Evolutionary conservation across 257 asterid genomes (phyloP).

Genomic region (Ilex aquifolium): DNA sequence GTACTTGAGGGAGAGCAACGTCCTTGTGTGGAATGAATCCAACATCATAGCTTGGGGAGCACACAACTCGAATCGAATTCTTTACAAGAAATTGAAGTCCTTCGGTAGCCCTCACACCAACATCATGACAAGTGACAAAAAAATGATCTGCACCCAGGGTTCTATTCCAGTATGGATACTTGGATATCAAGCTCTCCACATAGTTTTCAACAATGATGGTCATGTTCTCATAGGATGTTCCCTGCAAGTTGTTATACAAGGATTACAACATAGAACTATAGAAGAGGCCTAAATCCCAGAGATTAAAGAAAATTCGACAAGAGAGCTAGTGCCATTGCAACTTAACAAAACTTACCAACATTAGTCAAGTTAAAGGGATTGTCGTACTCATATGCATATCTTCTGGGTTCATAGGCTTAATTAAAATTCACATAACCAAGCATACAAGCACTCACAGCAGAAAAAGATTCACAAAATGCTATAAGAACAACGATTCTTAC

Average conservation of each 20-base stretch:
- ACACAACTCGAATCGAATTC: constrained; percentile 93
- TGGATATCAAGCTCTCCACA: constrained; percentile 68
- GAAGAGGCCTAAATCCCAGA: background rate
- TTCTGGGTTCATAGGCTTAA: too few species aligned
- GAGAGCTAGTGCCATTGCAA: background rate
- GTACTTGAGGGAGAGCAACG: constrained; percentile 93
- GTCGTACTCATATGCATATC: background rate
- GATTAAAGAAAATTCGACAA: background rate
- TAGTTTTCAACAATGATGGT: constrained; percentile 75
- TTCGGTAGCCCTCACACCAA: constrained; percentile 99
- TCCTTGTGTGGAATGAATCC: constrained; percentile 98
- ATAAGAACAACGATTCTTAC: too few species aligned
- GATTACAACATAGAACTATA: background rate
- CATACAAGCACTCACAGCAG: too few species aligned
- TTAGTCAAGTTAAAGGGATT: background rate
- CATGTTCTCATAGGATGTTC: constrained; percentile 94
- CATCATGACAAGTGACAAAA: constrained; percentile 98
- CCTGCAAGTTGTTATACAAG: constrained; percentile 48
- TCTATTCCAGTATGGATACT: constrained; percentile 95
- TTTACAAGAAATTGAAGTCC: constrained; percentile 87
- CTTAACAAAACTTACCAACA: background rate
- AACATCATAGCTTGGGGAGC: constrained; percentile 99
- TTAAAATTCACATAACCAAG: too few species aligned
- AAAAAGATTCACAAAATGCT: too few species aligned
- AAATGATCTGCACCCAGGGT: constrained; percentile 97